Base-by-base conservation (phyloP, 2,329 filamentous ascomycete species). In the Pseudogymnoascus destructans region DNA sequence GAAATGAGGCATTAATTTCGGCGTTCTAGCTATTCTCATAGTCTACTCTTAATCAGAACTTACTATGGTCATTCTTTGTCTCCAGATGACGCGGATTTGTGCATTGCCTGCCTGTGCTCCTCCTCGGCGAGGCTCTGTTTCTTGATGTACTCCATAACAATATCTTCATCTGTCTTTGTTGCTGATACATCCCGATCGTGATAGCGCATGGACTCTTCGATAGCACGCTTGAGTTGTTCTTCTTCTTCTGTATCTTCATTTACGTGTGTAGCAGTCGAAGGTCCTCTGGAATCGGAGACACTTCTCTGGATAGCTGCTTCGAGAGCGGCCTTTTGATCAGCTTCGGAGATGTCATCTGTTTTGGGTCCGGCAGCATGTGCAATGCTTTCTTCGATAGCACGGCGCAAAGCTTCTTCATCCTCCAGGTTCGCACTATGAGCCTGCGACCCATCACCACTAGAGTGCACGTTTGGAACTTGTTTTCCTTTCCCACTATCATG, bases 121-220 rank as follows among this genome's bases (percentile, higher is more conserved):
- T 84, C 83, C 70, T 92, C 87, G 0, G 79, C 76, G 40, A 89
- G 67, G 68, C 85, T 89, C 73, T 90, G 85, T 73, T 83, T 86
- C 75, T 85, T 87, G 38, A 89, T 78, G 69, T 88, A 89, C 65
- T 89, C 85, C 67, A 91, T 70, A 7, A 90, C 80, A 59, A 86
- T 81, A 59, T 89, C 80, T 67, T 91, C 86, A 66, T 90, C 86
- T 0, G 76, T 79, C 66, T 71, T 75, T 13, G 46, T 52, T 58
- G 73, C 69, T 35, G 68, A 71, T 54, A 70, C 68, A 33, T 74
- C 70, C 3, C 64, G 57, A 21, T 57, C 32, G 57, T 63, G 49
- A 52, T 49, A 62, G 21, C 58, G 65, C 59, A 70, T 70, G 1
- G 73, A 75, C 55, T 68, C 70, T 58, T 72, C 71, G 23, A 77